Conservation (phyloP, 371 early-diverging fungal species). For the Saksenaea vasiformis region DNA sequence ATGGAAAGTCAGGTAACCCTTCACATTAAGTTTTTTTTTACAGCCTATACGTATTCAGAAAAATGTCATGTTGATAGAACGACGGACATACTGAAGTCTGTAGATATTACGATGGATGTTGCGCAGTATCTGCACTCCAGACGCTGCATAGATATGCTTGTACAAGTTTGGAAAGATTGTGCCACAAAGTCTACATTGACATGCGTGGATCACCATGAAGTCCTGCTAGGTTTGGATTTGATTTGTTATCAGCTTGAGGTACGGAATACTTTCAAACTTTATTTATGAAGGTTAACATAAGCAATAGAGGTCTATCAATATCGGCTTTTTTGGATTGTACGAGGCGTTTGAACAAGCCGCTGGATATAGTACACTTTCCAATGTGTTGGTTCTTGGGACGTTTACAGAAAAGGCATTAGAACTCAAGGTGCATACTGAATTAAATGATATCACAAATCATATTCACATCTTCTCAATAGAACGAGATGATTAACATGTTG, state of each 20-base stretch:
- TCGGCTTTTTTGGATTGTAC: slow-evolving; percentile 39
- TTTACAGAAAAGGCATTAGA: slow-evolving; percentile 34
- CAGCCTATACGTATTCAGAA: neutral
- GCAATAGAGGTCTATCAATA: slow-evolving; percentile 19
- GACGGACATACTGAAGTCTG: slow-evolving; percentile 25
- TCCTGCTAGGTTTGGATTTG: slow-evolving; percentile 22
- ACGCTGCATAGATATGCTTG: slow-evolving; percentile 24
- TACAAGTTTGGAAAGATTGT: slow-evolving; percentile 34
- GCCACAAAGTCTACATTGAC: slow-evolving; percentile 19
- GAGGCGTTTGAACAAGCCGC: slow-evolving; percentile 45
- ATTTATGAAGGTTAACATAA: neutral
- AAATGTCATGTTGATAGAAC: slow-evolving; percentile 15
- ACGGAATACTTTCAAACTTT: neutral
- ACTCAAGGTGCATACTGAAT: slow-evolving; percentile 35
- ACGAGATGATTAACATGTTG: slow-evolving; percentile 42
- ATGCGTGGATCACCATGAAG: slow-evolving; percentile 21
- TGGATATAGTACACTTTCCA: slow-evolving; percentile 39
- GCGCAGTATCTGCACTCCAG: slow-evolving; percentile 37
- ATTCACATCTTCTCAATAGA: slow-evolving; percentile 24
- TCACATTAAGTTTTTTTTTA: neutral
- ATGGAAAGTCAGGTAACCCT: slow-evolving; percentile 36
- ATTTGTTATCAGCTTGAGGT: slow-evolving; percentile 25
- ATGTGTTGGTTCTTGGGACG: slow-evolving; percentile 38
- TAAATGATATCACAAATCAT: neutral
- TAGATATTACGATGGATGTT: slow-evolving; percentile 35